Evolutionary conservation across 805 yeast genomes (phyloP).

Genomic region (Yarrowia divulgata): DNA sequence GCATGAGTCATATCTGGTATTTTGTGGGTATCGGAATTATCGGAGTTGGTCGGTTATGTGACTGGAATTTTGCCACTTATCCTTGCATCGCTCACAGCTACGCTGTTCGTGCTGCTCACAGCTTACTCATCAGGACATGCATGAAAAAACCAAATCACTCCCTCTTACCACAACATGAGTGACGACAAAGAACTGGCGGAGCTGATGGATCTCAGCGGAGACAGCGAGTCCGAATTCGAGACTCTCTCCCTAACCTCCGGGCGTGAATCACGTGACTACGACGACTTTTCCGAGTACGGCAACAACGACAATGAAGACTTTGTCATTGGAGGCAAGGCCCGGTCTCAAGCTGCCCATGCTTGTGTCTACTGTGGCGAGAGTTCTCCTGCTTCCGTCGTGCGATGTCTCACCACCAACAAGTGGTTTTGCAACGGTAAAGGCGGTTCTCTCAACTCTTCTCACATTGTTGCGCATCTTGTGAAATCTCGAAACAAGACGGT

Average conservation of each 20-base stretch:
- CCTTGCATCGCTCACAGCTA: no score
- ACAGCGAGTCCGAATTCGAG: constrained; percentile 14
- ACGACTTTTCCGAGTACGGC: constrained; percentile 8
- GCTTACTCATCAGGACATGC: background rate
- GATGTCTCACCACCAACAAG: constrained; percentile 75
- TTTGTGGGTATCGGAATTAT: background rate
- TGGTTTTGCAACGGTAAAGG: constrained; percentile 88
- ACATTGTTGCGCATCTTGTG: constrained; percentile 85
- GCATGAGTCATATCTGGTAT: constrained; percentile 5
- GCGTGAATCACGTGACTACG: background rate
- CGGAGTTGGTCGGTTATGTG: no score
- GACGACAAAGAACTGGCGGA: constrained; percentile 16
- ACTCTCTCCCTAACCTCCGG: constrained; percentile 14
- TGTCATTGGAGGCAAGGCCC: background rate
- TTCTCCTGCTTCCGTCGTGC: constrained; percentile 68
- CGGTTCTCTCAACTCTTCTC: constrained; percentile 67
- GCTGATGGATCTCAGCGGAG: constrained; percentile 17
- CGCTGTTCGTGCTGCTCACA: no score
- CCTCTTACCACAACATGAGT: background rate
- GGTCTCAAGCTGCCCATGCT: constrained; percentile 13
- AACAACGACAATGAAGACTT: background rate
- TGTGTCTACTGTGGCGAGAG: constrained; percentile 74
- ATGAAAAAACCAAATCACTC: constrained; percentile 1
- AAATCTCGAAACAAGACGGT: constrained; percentile 78
- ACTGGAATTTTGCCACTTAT: no score